Evolutionary conservation across 495 filamentous ascomycete species (phyloP), one percentile per base, ranked within the genome.

Genomic region (Coniosporium apollinis): DNA sequence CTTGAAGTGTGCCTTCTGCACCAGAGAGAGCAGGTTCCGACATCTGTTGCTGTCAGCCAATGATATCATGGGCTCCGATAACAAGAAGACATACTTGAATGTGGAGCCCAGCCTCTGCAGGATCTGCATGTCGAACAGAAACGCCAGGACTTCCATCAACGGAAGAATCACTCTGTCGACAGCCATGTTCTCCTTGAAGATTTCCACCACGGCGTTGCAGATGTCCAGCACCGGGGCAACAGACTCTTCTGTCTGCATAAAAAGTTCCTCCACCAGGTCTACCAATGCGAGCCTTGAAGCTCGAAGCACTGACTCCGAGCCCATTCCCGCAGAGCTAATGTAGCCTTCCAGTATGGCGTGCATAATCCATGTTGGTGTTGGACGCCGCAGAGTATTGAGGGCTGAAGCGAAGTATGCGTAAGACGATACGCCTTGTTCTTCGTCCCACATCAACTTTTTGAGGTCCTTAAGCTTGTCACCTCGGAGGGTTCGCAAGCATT

Each of bases 1-100:
- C 57, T 84, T 86, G 62, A 76, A 83, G 46, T 84, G 82, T 3
- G 81, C 65, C 54, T 77, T 82, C 44, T 87, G 82, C 6, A 74
- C 66, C 10, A 70, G 54, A 20, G 71, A 57, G 37, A 85, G 84
- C 14, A 92, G 51, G 16, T 51, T 65, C 43, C 67, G 66, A 44
- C 65, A 66, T 37, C 65, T 72, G 25, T 6, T 7, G 9, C 9
- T 14, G 1, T 32, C 33, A 10, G 34, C 10, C 17, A n/a, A 15
- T 3, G 17, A 43, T 10, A 16, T 17, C 16, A 15, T 22, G 21
- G 16, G 37, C 17, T 36, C 36, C 31, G 42, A 22, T 22, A 7
- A 17, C 18, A 19, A 11, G 15, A 29, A 30, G 7, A 35, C 38
- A 7, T 46, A 46, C 48, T 43, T 56, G 51, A 54, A 54, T 4